Percentiles rank a stretch among this genome's conserved stretches.
phyloP scores from a whole-genome alignment of 2,329 filamentous ascomycete genomes.

The Septoria petroselini region DNA sequence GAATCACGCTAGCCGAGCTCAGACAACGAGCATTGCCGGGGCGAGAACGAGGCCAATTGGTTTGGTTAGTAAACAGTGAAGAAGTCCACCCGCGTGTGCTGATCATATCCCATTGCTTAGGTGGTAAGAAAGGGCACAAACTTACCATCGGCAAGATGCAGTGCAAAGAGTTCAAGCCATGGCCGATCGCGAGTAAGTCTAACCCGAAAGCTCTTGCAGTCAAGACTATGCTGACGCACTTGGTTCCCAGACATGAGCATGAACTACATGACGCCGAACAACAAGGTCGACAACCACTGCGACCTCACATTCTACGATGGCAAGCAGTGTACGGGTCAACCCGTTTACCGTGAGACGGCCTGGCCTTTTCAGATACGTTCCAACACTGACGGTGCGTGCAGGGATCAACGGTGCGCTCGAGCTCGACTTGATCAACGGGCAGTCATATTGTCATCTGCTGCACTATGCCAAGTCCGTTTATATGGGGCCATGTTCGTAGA shows the following conservation, averaged over 20 bases:
- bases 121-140: no score
- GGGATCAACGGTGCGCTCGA: background rate
- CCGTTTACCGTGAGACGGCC: background rate
- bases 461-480: background rate
- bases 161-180: no score
- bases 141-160: no score
- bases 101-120: no score
- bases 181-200: conserved; percentile 4
- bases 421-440: conserved; percentile 3
- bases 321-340: background rate
- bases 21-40: no score
- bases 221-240: no score
- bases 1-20: no score
- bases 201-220: no score
- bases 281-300: conserved; percentile 7
- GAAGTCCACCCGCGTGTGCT: no score
- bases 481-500: background rate
- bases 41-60: no score
- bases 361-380: background rate
- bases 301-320: conserved; percentile 1
- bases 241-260: background rate
- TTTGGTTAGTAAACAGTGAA: no score
- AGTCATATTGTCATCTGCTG: conserved; percentile 6
- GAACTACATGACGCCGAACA: background rate
- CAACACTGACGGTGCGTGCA: background rate